Evolutionary conservation across 2,329 filamentous ascomycete genomes (phyloP).

Genomic region (Aspergillus melleus): DNA sequence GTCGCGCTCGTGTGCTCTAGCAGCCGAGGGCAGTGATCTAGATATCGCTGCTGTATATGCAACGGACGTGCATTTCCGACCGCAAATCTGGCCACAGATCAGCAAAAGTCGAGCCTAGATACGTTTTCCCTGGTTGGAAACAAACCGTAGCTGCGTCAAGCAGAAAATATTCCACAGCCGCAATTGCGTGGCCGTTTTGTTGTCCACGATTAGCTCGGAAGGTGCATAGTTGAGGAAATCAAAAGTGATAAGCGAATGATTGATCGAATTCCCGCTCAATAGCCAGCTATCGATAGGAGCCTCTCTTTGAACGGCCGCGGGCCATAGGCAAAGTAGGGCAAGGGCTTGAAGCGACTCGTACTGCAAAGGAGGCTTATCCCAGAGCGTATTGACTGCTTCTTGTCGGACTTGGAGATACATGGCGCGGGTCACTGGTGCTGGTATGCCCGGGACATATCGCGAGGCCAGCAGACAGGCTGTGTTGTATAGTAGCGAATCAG

Average conservation of each 20-base stretch:
- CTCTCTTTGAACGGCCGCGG: constrained; percentile 33
- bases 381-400: constrained; percentile 29
- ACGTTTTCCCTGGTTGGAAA: neutral
- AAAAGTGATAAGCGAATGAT: constrained; percentile 30
- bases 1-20: constrained; percentile 32
- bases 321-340: constrained; percentile 33
- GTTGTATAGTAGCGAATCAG: constrained; percentile 34
- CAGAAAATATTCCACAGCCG: constrained; percentile 38
- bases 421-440: constrained; percentile 26
- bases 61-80: constrained; percentile 33
- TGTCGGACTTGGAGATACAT: constrained; percentile 35
- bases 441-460: constrained; percentile 34
- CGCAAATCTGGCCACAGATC: constrained; percentile 22
- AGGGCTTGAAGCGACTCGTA: constrained; percentile 34
- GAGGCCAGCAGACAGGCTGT: constrained; percentile 35
- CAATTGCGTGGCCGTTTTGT: constrained; percentile 31
- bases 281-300: constrained; percentile 38
- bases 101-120: constrained; percentile 6
- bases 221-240: constrained; percentile 21
- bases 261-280: constrained; percentile 37
- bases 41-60: constrained; percentile 29
- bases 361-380: constrained; percentile 31
- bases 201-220: constrained; percentile 25
- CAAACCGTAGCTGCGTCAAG: constrained; percentile 35
- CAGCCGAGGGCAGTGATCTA: constrained; percentile 32